phyloP scores from a whole-genome alignment of 495 filamentous ascomycete genomes.

The Immersiella caudata region DNA sequence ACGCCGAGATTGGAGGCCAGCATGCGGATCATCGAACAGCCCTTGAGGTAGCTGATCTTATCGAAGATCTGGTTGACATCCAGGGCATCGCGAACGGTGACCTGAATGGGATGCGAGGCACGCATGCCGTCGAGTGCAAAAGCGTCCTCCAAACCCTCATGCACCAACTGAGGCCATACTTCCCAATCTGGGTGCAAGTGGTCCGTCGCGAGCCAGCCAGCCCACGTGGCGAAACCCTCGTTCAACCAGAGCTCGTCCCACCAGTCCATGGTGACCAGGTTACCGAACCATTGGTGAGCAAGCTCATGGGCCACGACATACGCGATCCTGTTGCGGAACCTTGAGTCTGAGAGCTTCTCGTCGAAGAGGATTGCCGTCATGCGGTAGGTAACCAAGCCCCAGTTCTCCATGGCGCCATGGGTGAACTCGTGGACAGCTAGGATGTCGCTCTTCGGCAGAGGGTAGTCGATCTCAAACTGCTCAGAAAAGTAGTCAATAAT shows the following conservation, averaged over 20 bases:
- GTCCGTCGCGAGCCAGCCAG: constrained; percentile 91
- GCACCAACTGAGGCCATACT: constrained; percentile 93
- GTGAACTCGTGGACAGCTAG: constrained; percentile 95
- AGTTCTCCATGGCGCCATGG: constrained; percentile 71
- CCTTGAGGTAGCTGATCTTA: constrained; percentile 92
- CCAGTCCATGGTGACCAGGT: constrained; percentile 86
- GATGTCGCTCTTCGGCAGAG: constrained; percentile 91
- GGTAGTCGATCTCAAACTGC: constrained; percentile 92
- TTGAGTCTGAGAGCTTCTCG: constrained; percentile 82
- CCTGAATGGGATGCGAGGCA: constrained; percentile 92
- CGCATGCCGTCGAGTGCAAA: constrained; percentile 86
- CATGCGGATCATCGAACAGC: constrained; percentile 94
- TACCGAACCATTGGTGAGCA: constrained; percentile 98
- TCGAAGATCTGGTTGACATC: constrained; percentile 98
- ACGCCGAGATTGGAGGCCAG: constrained; percentile 82
- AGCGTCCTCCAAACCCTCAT: constrained; percentile 88
- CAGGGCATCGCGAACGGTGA: constrained; percentile 83
- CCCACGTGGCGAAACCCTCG: constrained; percentile 97
- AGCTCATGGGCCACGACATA: constrained; percentile 95
- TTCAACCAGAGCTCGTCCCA: constrained; percentile 98
- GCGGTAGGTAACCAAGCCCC: constrained; percentile 95
- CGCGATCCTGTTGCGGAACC: constrained; percentile 86
- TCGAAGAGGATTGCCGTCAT: constrained; percentile 93
- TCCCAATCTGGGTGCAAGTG: constrained; percentile 94
- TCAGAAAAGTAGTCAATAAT: constrained; percentile 96